phyloP scores from a whole-genome alignment of 257 asterid genomes.

The Scutellaria barbata region DNA sequence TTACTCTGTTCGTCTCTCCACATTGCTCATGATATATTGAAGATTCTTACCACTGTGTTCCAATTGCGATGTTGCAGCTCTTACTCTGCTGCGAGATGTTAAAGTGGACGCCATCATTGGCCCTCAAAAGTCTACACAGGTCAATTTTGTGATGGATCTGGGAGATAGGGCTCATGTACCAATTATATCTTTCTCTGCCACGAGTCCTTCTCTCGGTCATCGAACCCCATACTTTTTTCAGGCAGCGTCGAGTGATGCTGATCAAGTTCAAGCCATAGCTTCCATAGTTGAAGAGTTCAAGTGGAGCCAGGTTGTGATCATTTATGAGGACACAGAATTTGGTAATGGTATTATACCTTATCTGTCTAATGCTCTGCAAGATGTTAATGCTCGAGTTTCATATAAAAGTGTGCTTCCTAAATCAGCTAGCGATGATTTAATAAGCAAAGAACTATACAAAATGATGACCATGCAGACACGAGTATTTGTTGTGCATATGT shows the following conservation, averaged over 20 bases:
- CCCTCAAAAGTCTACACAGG: constrained; percentile 51
- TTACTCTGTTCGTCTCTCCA: too few relatives aligned
- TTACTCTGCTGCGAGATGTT: constrained; percentile 42
- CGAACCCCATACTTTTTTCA: constrained; percentile 42
- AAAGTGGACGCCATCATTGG: constrained; percentile 55
- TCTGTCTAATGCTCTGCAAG: constrained; percentile 49
- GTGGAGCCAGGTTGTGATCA: constrained; percentile 50
- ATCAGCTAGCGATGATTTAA: constrained; percentile 44
- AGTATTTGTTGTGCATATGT: constrained; percentile 58
- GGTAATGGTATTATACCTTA: constrained; percentile 54
- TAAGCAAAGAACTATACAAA: constrained; percentile 41
- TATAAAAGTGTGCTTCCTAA: constrained; percentile 47
- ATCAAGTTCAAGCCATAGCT: constrained; percentile 56
- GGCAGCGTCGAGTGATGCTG: constrained; percentile 49
- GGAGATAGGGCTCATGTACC: constrained; percentile 52
- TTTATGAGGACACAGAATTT: constrained; percentile 50
- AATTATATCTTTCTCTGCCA: constrained; percentile 54
- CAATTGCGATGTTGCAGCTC: constrained; percentile 42
- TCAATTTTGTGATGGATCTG: constrained; percentile 45
- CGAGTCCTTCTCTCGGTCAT: constrained; percentile 45
- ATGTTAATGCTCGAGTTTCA: constrained; percentile 39
- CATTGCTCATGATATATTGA: neutral
- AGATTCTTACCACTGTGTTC: neutral
- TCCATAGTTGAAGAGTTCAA: constrained; percentile 43
- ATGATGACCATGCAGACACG: constrained; percentile 51